Percentiles rank a stretch among this genome's conserved stretches.
Conservation (phyloP, 2,329 filamentous ascomycete species). For the Fusarium sp. region DNA sequence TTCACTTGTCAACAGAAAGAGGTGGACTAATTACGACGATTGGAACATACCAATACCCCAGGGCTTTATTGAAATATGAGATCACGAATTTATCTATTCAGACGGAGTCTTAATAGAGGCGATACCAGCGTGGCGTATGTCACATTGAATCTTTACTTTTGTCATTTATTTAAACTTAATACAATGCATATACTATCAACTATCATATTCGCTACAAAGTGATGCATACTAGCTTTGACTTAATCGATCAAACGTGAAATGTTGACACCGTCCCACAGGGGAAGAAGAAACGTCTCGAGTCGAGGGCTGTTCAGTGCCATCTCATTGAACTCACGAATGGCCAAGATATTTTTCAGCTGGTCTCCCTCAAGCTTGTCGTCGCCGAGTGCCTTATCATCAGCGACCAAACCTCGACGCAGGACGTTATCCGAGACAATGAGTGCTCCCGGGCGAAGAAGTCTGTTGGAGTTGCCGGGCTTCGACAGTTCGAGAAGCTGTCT, state of each 20-base stretch:
- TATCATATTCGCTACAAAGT: neutral
- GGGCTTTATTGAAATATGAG: conserved; percentile 22
- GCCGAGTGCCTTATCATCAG: conserved; percentile 47
- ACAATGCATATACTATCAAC: neutral
- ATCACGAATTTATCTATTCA: conserved; percentile 25
- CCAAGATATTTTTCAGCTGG: conserved; percentile 38
- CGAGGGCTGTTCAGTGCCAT: conserved; percentile 48
- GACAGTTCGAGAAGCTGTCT: conserved; percentile 58
- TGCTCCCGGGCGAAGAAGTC: conserved; percentile 61
- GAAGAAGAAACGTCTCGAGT: conserved; percentile 55
- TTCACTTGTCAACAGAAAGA: neutral
- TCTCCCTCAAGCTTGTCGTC: conserved; percentile 33
- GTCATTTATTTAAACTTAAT: conserved; percentile 11
- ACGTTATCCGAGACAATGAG: conserved; percentile 67
- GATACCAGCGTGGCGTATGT: conserved; percentile 9
- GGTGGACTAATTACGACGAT: conserved; percentile 21
- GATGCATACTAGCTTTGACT: neutral
- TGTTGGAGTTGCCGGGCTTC: conserved; percentile 48
- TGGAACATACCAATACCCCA: conserved; percentile 17
- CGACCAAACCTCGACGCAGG: conserved; percentile 61
- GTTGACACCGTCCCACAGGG: conserved; percentile 58
- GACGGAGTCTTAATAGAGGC: conserved; percentile 11
- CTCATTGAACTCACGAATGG: conserved; percentile 52
- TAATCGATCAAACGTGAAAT: conserved; percentile 55
- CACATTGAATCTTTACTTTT: neutral